Conservation (phyloP, 352 stramenopile genomes). For the Detonula confervacea region DNA sequence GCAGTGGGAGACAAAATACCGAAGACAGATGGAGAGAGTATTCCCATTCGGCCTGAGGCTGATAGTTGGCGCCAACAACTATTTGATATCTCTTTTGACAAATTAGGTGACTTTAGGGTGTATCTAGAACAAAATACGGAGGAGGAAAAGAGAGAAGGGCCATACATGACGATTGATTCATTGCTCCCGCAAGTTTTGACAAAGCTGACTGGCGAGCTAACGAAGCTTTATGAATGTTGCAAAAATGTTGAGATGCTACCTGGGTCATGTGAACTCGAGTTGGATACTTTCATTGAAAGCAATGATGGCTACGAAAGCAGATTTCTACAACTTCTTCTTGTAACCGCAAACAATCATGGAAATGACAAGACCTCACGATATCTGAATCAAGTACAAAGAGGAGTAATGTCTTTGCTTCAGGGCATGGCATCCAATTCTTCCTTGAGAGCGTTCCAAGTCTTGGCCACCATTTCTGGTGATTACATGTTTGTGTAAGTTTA, state of each 20-base stretch:
- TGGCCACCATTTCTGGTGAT: slow-evolving; percentile 62
- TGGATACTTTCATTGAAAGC: slow-evolving; percentile 50
- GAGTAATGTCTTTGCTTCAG: slow-evolving; percentile 74
- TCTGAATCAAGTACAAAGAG: slow-evolving; percentile 80
- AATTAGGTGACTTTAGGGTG: slow-evolving; percentile 61
- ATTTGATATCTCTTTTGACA: slow-evolving; percentile 78
- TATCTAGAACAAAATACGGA: slow-evolving; percentile 56
- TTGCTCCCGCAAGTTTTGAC: slow-evolving; percentile 76
- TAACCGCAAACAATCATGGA: slow-evolving; percentile 53
- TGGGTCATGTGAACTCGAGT: slow-evolving; percentile 36
- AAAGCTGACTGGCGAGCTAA: slow-evolving; percentile 66
- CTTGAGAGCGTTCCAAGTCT: slow-evolving; percentile 61
- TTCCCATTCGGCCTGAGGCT: slow-evolving; percentile 45
- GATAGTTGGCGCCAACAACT: slow-evolving; percentile 60
- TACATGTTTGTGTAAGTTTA: slow-evolving; percentile 59
- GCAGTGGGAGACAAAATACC: slow-evolving; percentile 40
- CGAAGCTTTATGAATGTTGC: slow-evolving; percentile 83
- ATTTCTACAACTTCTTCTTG: slow-evolving; percentile 73
- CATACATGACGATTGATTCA: slow-evolving; percentile 57
- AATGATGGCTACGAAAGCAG: slow-evolving; percentile 62
- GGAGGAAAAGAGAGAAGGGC: slow-evolving; percentile 31
- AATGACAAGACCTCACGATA: slow-evolving; percentile 63
- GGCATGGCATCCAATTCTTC: slow-evolving; percentile 75
- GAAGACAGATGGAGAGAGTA: slow-evolving; percentile 1
- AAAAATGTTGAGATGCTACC: slow-evolving; percentile 77